Evolutionary conservation across 345 rosid genomes (phyloP), one percentile per base, ranked within the genome.

Genomic region (Linum lewisii): DNA sequence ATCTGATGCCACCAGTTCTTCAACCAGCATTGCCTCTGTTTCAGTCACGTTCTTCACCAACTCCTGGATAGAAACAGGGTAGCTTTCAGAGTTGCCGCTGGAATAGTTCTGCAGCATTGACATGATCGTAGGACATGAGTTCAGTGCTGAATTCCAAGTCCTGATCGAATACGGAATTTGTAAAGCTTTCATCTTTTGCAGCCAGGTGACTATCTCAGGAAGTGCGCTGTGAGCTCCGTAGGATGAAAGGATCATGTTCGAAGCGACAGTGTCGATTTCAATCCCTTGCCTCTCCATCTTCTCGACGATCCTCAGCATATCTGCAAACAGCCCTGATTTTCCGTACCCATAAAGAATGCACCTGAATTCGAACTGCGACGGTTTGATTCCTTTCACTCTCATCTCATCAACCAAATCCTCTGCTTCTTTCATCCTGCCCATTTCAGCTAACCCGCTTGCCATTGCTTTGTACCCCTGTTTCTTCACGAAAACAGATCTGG

Each of bases 171-270:
- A 68, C 16, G 87, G 78, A 71, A 91, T 77, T 0, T 61, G 73
- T 21, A 23, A 57, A 24, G 5, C 36, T 65, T 78, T 91, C 79
- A 84, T 70, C 64, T 75, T 81, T 69, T 50, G 67, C 59, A 88
- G 71, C 95, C 95, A 91, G 47, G 67, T 62, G 59, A 72, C 72
- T 87, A 91, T 86, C 55, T 66, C 65, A 2, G 81, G 55, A 58
- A 86, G 82, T 22, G 82, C 80, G 7, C 59, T 55, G 51, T 77
- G 82, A 68, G 76, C 76, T 64, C 98, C 95, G 51, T 82, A 87
- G 2, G 90, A 86, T 2, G 95, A 79, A 32, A 92, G 83, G 66
- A 88, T 69, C 96, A 92, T 86, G 51, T 86, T 92, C 13, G 84
- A 78, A 66, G 87, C 80, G 45, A 84, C 76, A 0, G 84, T 83